Conservation (phyloP, 345 rosid species). For the Heritiera fomes region DNA sequence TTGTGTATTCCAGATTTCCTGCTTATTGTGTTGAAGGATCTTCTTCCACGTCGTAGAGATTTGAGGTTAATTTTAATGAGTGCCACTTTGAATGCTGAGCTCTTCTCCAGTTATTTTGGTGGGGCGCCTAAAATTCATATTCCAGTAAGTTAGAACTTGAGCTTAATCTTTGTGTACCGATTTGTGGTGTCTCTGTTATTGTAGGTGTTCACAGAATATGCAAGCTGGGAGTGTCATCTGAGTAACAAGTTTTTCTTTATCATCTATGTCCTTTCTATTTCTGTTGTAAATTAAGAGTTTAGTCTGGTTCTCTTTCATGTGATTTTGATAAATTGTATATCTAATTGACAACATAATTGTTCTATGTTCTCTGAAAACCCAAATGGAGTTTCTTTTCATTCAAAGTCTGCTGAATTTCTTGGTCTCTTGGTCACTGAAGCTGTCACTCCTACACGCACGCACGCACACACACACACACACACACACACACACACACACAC, state of each 20-base stretch:
- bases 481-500: neutral
- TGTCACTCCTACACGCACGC: neutral
- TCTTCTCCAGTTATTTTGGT: slow-evolving; percentile 86
- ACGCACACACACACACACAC: neutral
- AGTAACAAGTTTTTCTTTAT: neutral
- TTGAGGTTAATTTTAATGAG: slow-evolving; percentile 95
- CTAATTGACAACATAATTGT: neutral
- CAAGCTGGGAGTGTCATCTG: neutral
- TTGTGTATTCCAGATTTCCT: slow-evolving; percentile 68
- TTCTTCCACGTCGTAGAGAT: slow-evolving; percentile 93
- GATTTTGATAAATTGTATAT: neutral
- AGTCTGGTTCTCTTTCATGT: neutral
- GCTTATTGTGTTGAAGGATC: slow-evolving; percentile 92
- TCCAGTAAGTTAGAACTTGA: slow-evolving; percentile 57
- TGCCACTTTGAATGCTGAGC: slow-evolving; percentile 96
- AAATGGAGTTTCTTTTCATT: neutral
- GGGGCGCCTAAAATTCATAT: slow-evolving; percentile 91
- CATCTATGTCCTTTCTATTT: neutral
- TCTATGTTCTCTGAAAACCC: neutral
- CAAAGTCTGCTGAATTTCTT: neutral
- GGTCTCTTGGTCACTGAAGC: neutral
- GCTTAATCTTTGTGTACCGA: neutral
- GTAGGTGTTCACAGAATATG: neutral
- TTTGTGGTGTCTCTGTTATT: slow-evolving; percentile 12
- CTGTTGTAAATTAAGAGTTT: slow-evolving; percentile 13